Percentiles rank a stretch among this genome's conserved stretches.
Conservation (phyloP, 2,329 filamentous ascomycete species). For the Phoma sp. region DNA sequence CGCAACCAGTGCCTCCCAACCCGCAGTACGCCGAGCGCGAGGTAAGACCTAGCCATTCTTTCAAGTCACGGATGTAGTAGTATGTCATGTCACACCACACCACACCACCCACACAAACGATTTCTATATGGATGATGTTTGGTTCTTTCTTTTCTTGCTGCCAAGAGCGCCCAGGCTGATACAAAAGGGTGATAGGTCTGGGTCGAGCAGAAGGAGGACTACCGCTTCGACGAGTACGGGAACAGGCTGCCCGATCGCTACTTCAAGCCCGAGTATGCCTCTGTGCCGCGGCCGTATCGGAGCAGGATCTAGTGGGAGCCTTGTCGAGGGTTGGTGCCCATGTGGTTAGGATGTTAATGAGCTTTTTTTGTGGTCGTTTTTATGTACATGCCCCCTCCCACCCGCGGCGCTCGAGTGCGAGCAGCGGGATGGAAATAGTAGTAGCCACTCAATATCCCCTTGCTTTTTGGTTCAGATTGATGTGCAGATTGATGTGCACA, state of each 20-base stretch:
- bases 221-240: conserved; percentile 44
- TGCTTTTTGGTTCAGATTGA: neutral
- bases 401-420: neutral
- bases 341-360: conserved; percentile 19
- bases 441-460: conserved; percentile 3
- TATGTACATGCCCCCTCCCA: conserved; percentile 14
- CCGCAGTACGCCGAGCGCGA: conserved; percentile 39
- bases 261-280: conserved; percentile 29
- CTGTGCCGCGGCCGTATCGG: conserved; percentile 28
- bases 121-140: too few relatives aligned
- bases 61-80: neutral
- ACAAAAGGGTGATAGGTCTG: conserved; percentile 30
- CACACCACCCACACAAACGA: too few relatives aligned
- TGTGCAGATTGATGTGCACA: too few relatives aligned
- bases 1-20: conserved; percentile 44
- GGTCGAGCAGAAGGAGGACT: conserved; percentile 47
- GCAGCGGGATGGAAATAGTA: neutral
- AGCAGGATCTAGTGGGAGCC: conserved; percentile 32
- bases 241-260: conserved; percentile 41
- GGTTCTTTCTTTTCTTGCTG: neutral
- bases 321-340: neutral
- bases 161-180: neutral
- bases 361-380: conserved; percentile 6
- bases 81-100: too few relatives aligned
- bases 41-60: conserved; percentile 27